phyloP scores from a whole-genome alignment of 305 asterid species.

The Lippia alba region DNA sequence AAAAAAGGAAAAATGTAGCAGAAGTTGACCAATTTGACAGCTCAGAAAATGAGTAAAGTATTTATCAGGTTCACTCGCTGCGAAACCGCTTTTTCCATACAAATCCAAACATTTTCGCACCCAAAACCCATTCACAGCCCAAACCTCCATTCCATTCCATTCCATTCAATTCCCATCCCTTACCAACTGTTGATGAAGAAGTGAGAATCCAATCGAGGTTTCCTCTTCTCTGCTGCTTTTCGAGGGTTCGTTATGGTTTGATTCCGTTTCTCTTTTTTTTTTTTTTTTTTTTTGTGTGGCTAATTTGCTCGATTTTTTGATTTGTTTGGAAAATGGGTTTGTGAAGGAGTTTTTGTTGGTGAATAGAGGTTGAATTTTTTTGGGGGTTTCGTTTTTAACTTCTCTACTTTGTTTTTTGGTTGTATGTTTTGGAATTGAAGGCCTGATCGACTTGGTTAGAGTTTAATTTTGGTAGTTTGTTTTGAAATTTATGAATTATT shows the following conservation, averaged over 20 bases:
- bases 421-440: constrained; percentile 15
- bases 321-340: constrained; percentile 31
- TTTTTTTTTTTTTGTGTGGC: constrained; percentile 21
- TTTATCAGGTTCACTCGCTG: constrained; percentile 32
- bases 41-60: constrained; percentile 21
- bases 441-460: constrained; percentile 22
- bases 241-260: constrained; percentile 19
- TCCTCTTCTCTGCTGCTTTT: constrained; percentile 1
- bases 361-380: constrained; percentile 35
- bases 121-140: constrained; percentile 15
- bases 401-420: neutral
- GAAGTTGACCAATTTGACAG: constrained; percentile 36
- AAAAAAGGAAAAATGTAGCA: constrained; percentile 13
- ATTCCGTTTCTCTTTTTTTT: constrained; percentile 30
- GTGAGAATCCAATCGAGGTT: constrained; percentile 38
- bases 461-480: neutral
- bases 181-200: constrained; percentile 23
- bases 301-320: constrained; percentile 7
- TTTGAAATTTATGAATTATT: neutral
- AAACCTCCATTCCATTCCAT: constrained; percentile 12
- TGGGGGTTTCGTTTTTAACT: constrained; percentile 1
- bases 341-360: constrained; percentile 12
- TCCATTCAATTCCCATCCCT: too few species aligned
- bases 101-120: constrained; percentile 33
- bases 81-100: constrained; percentile 23